A percentile compares a stretch with the other conserved stretches of the same genome.
Evolutionary conservation across 2,329 filamentous ascomycete genomes (phyloP).

Genomic region (Allantophomopsis lycopodina): DNA sequence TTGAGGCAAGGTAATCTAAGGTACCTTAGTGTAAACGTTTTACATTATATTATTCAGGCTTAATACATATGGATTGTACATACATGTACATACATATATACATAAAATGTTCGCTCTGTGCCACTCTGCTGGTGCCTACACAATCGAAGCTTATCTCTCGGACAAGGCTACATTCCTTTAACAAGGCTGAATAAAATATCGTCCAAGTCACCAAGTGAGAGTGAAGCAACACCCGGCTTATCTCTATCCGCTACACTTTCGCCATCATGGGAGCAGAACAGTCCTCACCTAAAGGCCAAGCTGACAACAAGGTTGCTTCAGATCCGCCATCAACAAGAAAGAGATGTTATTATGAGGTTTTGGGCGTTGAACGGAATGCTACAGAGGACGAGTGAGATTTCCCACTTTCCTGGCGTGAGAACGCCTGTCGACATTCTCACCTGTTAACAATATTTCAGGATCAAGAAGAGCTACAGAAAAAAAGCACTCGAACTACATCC

Average conservation of each 20-base stretch:
- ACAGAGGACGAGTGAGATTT: constrained; percentile 63
- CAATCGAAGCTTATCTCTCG: no score
- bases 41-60: no score
- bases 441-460: constrained; percentile 30
- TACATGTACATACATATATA: no score
- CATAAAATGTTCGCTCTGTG: no score
- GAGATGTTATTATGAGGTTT: constrained; percentile 75
- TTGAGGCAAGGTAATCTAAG: no score
- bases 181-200: no score
- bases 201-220: no score
- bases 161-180: no score
- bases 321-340: constrained; percentile 24
- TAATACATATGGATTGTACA: no score
- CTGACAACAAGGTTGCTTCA: no score
- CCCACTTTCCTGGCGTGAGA: background rate
- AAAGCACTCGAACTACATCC: constrained; percentile 92
- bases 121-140: no score
- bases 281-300: constrained; percentile 6
- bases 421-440: constrained; percentile 1
- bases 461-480: constrained; percentile 83
- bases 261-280: constrained; percentile 15
- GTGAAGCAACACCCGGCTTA: background rate
- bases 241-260: background rate
- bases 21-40: no score
- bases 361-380: constrained; percentile 59